phyloP scores from a whole-genome alignment of 768 basidiomycete genomes.

The Amanita molliuscula region DNA sequence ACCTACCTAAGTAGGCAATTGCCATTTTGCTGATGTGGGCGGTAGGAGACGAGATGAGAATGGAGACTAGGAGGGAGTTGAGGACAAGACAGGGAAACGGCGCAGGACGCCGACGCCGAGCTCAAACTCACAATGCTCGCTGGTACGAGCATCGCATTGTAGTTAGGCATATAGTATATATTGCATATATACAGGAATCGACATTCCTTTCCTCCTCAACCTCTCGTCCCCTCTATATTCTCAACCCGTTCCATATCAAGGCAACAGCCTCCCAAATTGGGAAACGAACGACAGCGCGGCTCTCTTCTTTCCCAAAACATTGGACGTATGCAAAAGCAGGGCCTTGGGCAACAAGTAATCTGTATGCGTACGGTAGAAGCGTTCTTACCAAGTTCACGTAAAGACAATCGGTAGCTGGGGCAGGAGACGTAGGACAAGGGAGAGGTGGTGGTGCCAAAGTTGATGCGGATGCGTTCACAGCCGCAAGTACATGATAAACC shows the following conservation, averaged over 20 bases:
- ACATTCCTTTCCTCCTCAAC: too few species aligned
- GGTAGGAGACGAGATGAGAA: too few species aligned
- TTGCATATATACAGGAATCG: too few species aligned
- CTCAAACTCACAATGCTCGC: too few species aligned
- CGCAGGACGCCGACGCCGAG: too few species aligned
- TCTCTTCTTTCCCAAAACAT: neutral
- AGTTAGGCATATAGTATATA: too few species aligned
- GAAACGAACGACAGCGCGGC: slow-evolving; percentile 4
- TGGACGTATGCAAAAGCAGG: neutral
- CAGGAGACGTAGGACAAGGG: neutral
- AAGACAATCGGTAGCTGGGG: neutral
- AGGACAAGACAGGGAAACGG: too few species aligned
- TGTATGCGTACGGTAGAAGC: neutral
- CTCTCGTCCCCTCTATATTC: too few species aligned
- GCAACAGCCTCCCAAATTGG: slow-evolving; percentile 22
- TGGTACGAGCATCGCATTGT: too few species aligned
- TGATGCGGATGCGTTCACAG: neutral
- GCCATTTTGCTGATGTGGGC: too few species aligned
- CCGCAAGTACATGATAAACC: neutral
- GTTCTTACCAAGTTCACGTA: neutral
- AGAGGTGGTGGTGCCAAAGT: neutral
- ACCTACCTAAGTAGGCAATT: too few species aligned
- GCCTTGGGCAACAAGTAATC: neutral
- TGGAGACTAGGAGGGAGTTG: too few species aligned
- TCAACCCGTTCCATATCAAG: slow-evolving; percentile 25